A percentile compares a stretch with the other conserved stretches of the same genome.
Evolutionary conservation across 2,329 filamentous ascomycete genomes (phyloP).

Genomic region (Apiospora arundinis): DNA sequence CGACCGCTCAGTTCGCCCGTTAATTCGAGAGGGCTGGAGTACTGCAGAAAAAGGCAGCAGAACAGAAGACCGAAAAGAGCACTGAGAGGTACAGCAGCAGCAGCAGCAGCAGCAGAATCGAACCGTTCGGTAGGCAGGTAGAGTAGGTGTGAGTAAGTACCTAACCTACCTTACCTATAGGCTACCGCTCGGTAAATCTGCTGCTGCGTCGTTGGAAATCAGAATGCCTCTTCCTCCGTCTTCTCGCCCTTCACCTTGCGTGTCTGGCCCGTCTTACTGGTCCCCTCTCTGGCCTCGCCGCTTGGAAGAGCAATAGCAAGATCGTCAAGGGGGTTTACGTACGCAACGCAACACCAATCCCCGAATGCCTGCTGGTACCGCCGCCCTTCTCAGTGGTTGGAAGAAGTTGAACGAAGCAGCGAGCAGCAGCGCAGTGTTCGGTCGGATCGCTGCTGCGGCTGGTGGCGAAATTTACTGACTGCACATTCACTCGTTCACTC

Average conservation of each 20-base stretch:
- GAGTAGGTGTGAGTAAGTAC: background rate
- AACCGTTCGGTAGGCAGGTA: background rate
- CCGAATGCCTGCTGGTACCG: background rate
- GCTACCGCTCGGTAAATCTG: background rate
- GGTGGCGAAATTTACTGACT: constrained; percentile 16
- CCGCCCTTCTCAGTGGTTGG: background rate
- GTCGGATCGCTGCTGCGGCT: background rate
- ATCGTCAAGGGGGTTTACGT: constrained; percentile 1
- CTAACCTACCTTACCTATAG: too few species aligned
- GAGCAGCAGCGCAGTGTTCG: background rate
- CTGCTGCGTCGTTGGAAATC: background rate
- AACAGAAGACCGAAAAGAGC: background rate
- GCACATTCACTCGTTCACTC: background rate
- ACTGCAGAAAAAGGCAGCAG: background rate
- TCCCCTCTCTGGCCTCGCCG: background rate
- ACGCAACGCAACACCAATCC: background rate
- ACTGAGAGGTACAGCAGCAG: constrained; percentile 9
- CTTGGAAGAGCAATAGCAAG: background rate
- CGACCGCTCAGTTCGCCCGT: constrained; percentile 5
- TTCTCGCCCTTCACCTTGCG: background rate
- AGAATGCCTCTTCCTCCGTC: background rate
- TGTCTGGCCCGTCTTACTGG: background rate
- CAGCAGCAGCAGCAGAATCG: background rate
- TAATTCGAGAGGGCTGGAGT: background rate
- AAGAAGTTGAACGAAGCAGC: background rate